Base-by-base conservation (phyloP, 306 rosid species). In the Styphnolobium japonicum region DNA sequence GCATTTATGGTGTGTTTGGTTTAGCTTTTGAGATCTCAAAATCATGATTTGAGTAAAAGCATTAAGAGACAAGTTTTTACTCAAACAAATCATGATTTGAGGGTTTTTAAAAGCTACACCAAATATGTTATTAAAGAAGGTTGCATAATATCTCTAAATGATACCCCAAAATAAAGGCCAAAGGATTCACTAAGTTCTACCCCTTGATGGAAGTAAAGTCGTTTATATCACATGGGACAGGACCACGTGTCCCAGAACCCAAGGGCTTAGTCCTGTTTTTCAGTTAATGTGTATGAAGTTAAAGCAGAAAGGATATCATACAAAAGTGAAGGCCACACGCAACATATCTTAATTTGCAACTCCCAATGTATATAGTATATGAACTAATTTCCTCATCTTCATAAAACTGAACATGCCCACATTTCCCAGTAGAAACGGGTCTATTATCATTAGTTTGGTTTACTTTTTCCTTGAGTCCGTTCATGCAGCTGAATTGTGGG, bases 151-250 rank as follows among this genome's bases (percentile, higher is more conserved):
- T 81, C 80, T 57, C 45, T 42, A 18, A 55, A 15, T 12, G 25
- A 80, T 53, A 61, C 58, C 60, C 67, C 42, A 14, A 75, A 49
- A 56, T 25, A 22, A 60, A 61, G 53, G 62, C 63, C 21, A 70
- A 62, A 29, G 9, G 22, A 19, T 27, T 43, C 33, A 75, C 2
- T 6, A 37, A 71, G 55, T 60, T 67, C 8, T 19, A 39, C 3
- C 53, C 67, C 22, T 39, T 12, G 52, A 15, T 53, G 25, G 27
- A 31, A 55, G 58, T 9, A 72, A 73, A 19, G 65, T 53, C 7
- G 6, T 55, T 22, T 14, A 31, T 1, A 29, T 51, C 81, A 78
- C 86, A 85, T 82, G 88, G 79, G 52, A 72, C 37, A 77, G 42
- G 71, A 68, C 73, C 81, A 51, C 65, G 61, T 75, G 46, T 23